Base-by-base conservation (phyloP, 441 rosid genomes). In the Euphorbia schlechtendalii region DNA sequence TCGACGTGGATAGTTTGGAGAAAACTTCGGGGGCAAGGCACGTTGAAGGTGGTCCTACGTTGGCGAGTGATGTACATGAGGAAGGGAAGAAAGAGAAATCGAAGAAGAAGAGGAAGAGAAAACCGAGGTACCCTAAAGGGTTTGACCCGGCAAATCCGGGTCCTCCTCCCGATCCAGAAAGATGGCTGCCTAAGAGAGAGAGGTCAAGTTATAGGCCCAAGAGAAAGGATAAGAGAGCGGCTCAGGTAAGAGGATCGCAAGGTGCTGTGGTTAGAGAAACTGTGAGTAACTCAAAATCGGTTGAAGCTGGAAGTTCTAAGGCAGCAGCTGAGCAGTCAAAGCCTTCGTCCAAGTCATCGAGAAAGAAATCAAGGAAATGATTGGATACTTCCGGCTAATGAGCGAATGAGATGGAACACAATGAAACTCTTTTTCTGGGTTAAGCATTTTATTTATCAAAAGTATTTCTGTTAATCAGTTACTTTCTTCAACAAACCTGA, bases 121-220 rank as follows among this genome's bases (percentile, higher is more conserved):
- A 93, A 79, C 97, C 96, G 49, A 93, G 81, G 79, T 87, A 89
- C 64, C 96, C 96, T 2, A 87, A 87, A 76, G 97, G 99, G 21
- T 93, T 86, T 48, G 97, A 94, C 79, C 96, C 89, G 0, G 88
- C 92, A 0, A 87, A 94, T 82, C 97, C 96, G 0, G 97, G 99
- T 59, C 93, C 97, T 62, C 96, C 89, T 45, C 97, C 97, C 0
- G 96, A 94, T 70, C 97, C 96, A 9, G 99, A 90, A 72, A 83
- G 97, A 76, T 89, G 96, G 99, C 96, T 94, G 22, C 97, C 97
- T 2, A 88, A 76, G 87, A 85, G 97, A 67, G 99, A 93, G 71
- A 84, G 97, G 77, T 90, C 99, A 2, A 93, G 92, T 79, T 90
- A 83, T 80, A 82, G 85, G 73, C 97, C 97, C 58, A 90, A 87